Conservation (phyloP, 805 yeast genomes). For the Clavispora santaluciae region DNA sequence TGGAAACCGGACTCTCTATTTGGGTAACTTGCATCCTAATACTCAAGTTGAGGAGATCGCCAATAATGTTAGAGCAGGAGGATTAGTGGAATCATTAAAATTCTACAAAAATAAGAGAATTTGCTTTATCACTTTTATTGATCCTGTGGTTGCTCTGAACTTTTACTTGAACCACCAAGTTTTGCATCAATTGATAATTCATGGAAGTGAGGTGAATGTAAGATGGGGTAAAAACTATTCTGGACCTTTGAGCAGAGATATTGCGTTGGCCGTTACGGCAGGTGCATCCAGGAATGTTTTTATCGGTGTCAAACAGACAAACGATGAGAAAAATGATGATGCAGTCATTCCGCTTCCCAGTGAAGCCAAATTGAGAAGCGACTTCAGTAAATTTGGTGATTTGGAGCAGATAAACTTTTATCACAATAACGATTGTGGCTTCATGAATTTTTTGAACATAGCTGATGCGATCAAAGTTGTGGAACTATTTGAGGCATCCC, state of each 20-base stretch:
- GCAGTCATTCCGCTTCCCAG: slow-evolving; percentile 23
- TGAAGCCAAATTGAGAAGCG: slow-evolving; percentile 49
- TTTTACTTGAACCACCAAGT: slow-evolving; percentile 57
- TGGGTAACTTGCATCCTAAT: slow-evolving; percentile 61
- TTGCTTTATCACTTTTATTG: slow-evolving; percentile 68
- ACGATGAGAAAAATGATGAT: slow-evolving; percentile 14
- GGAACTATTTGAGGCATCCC: slow-evolving; percentile 44
- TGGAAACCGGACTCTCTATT: slow-evolving; percentile 64
- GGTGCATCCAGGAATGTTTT: slow-evolving; percentile 79
- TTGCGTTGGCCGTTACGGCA: slow-evolving; percentile 59
- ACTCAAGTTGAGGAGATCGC: slow-evolving; percentile 71
- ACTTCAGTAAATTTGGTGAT: slow-evolving; percentile 62
- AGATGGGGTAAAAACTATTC: slow-evolving; percentile 70
- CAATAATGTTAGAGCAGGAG: slow-evolving; percentile 69
- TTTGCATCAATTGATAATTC: slow-evolving; percentile 54
- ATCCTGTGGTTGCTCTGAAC: slow-evolving; percentile 59
- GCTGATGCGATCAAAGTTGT: slow-evolving; percentile 60
- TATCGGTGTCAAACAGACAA: slow-evolving; percentile 49
- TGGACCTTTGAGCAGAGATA: slow-evolving; percentile 54
- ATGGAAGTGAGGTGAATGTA: slow-evolving; percentile 56
- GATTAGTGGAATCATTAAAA: slow-evolving; percentile 59
- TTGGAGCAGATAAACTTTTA: slow-evolving; percentile 73
- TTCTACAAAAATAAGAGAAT: slow-evolving; percentile 47
- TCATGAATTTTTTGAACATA: slow-evolving; percentile 65
- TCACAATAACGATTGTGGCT: slow-evolving; percentile 67